Percentiles rank a stretch among this genome's conserved stretches.
Conservation (phyloP, 371 early-diverging fungal species). For the Dichotomocladium elegans region DNA sequence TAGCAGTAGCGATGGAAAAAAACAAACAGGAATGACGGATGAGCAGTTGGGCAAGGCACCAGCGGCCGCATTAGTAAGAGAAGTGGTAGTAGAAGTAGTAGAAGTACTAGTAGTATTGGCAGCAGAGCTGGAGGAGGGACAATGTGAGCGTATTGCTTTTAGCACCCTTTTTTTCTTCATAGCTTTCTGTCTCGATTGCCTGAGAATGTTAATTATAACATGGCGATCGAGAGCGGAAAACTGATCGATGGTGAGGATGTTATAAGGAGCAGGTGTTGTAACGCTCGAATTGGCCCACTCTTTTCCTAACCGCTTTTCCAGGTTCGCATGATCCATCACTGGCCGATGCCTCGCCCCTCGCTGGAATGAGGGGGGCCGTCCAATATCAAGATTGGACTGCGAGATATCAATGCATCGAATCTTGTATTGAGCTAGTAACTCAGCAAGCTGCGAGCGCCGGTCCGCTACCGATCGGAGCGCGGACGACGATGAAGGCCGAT, state of each 20-base stretch:
- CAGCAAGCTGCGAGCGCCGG: slow-evolving; percentile 9
- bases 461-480: slow-evolving; percentile 1
- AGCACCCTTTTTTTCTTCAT: slow-evolving; percentile 2
- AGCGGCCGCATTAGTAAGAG: no score
- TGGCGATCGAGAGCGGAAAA: slow-evolving; percentile 29
- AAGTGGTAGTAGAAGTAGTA: no score
- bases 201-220: slow-evolving; percentile 26
- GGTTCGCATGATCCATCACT: not conserved
- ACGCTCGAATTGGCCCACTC: slow-evolving; percentile 28
- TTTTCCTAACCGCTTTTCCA: slow-evolving; percentile 13
- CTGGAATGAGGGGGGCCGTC: slow-evolving; percentile 19
- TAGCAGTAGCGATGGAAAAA: no score
- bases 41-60: no score
- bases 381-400: slow-evolving; percentile 9
- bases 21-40: no score
- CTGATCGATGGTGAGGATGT: slow-evolving; percentile 35
- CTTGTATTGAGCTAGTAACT: slow-evolving; percentile 10
- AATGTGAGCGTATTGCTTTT: not conserved
- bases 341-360: not conserved
- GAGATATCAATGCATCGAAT: slow-evolving; percentile 16
- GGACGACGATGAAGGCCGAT: not conserved
- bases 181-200: slow-evolving; percentile 26
- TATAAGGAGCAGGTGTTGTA: slow-evolving; percentile 28
- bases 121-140: not conserved
- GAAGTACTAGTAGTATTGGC: not conserved